phyloP scores from a whole-genome alignment of 441 rosid species.

The Geranium incanum region DNA sequence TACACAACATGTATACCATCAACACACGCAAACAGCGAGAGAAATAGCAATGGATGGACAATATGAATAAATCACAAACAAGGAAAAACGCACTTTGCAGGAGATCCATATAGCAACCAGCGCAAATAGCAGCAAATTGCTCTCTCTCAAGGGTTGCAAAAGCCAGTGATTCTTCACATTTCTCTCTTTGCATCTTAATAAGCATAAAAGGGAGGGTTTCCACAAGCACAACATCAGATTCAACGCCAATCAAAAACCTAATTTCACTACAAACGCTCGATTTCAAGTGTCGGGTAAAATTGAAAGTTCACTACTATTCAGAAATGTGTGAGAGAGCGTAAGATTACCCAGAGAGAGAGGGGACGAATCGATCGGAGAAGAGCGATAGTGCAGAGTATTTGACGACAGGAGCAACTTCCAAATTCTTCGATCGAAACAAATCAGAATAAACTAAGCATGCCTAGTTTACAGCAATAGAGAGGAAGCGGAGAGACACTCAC shows the following conservation, averaged over 20 bases:
- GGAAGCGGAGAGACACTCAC: conserved; percentile 24
- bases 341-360: conserved; percentile 39
- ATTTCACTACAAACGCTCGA: background rate
- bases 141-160: conserved; percentile 47
- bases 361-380: conserved; percentile 53
- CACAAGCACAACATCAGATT: background rate
- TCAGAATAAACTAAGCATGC: background rate
- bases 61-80: background rate
- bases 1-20: conserved; percentile 22
- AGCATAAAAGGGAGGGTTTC: background rate
- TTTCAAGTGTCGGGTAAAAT: background rate
- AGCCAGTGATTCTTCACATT: conserved; percentile 47
- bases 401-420: conserved; percentile 47
- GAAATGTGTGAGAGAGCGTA: background rate
- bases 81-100: conserved; percentile 45
- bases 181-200: conserved; percentile 30
- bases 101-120: conserved; percentile 68
- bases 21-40: background rate
- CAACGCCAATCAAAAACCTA: background rate
- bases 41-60: background rate
- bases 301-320: background rate
- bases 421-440: conserved; percentile 32
- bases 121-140: conserved; percentile 66
- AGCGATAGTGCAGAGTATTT: conserved; percentile 66
- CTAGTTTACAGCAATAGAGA: background rate